Evolutionary conservation across 2,329 filamentous ascomycete species (phyloP).

Genomic region (Allantophomopsis lycopodina): DNA sequence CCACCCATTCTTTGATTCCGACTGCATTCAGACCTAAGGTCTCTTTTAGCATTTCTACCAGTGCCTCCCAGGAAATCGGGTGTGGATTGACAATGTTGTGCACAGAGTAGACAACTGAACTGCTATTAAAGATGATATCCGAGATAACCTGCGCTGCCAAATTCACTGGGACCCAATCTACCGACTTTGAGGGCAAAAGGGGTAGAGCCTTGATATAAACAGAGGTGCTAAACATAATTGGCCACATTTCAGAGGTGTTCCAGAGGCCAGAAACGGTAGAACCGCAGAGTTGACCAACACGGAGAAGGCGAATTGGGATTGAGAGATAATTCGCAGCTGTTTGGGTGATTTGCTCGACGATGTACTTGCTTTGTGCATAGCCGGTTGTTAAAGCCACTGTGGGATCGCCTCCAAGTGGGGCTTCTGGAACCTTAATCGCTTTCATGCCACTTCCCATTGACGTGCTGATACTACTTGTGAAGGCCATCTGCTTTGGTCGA

Average conservation of each 20-base stretch:
- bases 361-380: slow-evolving; percentile 16
- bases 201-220: slow-evolving; percentile 4
- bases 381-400: slow-evolving; percentile 10
- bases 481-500: slow-evolving; percentile 11
- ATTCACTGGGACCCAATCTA: too few relatives aligned
- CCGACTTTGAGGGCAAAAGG: too few relatives aligned
- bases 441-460: slow-evolving; percentile 11
- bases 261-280: slow-evolving; percentile 11
- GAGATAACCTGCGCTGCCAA: too few relatives aligned
- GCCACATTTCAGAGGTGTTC: slow-evolving; percentile 14
- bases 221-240: slow-evolving; percentile 10
- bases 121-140: too few relatives aligned
- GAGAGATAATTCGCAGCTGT: slow-evolving; percentile 4
- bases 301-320: slow-evolving; percentile 10
- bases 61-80: slow-evolving; percentile 6
- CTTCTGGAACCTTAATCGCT: slow-evolving; percentile 7
- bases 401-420: slow-evolving; percentile 9
- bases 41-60: slow-evolving; percentile 7
- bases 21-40: slow-evolving; percentile 4
- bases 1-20: slow-evolving; percentile 9
- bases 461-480: slow-evolving; percentile 14
- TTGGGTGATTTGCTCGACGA: slow-evolving; percentile 14
- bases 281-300: slow-evolving; percentile 14
- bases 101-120: slow-evolving; percentile 4
- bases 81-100: slow-evolving; percentile 15